Percentiles rank a stretch among this genome's conserved stretches.
Conservation (phyloP, 495 filamentous ascomycete genomes). For the Daldinia concentrica region DNA sequence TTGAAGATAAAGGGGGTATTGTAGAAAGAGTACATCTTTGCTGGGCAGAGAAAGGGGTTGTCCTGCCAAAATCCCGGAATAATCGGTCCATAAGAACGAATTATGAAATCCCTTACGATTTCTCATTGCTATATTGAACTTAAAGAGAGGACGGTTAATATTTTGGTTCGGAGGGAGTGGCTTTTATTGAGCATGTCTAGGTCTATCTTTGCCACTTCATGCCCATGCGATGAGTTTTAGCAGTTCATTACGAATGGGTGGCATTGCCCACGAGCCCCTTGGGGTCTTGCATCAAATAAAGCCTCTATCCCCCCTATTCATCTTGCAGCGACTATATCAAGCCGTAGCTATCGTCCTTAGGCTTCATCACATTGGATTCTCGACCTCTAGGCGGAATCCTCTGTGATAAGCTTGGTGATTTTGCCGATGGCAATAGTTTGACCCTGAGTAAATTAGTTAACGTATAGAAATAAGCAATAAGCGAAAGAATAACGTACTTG, state of each 20-base stretch:
- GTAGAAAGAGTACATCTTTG: background rate
- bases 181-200: conserved; percentile 25
- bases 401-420: conserved; percentile 80
- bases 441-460: conserved; percentile 58
- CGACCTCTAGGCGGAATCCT: conserved; percentile 41
- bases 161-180: conserved; percentile 17
- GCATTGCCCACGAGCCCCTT: background rate
- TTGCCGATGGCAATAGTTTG: conserved; percentile 98
- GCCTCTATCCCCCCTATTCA: background rate
- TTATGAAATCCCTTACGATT: background rate
- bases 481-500: conserved; percentile 65
- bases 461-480: conserved; percentile 33
- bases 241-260: background rate
- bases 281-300: background rate
- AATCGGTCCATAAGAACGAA: background rate
- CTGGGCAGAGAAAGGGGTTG: background rate
- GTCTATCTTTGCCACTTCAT: conserved; percentile 24
- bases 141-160: background rate
- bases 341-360: background rate
- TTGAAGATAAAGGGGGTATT: background rate
- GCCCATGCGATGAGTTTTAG: conserved; percentile 18
- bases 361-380: conserved; percentile 1
- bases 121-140: background rate
- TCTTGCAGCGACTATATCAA: background rate
- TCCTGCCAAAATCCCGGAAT: background rate